phyloP scores from a whole-genome alignment of 495 filamentous ascomycete genomes.

The Trichoderma erinaceum region DNA sequence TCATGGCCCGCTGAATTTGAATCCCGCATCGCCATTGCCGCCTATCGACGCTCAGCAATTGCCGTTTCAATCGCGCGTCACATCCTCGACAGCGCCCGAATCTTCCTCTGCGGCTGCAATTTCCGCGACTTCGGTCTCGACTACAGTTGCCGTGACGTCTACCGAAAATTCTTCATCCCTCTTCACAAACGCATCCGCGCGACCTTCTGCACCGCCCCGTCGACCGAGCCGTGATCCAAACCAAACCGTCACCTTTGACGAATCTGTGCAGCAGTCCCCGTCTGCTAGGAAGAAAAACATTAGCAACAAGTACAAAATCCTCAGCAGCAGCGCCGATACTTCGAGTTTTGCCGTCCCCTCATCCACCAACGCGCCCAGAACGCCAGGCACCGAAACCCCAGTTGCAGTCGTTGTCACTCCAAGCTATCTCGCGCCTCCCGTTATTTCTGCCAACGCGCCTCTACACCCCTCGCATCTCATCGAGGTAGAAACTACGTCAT shows the following conservation, averaged over 20 bases:
- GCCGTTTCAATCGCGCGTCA: background rate
- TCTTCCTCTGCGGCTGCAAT: too few relatives aligned
- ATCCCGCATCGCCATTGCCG: background rate
- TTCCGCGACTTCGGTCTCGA: background rate
- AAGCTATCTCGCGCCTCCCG: background rate
- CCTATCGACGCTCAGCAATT: background rate
- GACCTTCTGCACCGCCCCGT: background rate
- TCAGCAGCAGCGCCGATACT: background rate
- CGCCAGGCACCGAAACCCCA: background rate
- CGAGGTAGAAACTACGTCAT: background rate
- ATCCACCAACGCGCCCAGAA: background rate
- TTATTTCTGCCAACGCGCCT: background rate
- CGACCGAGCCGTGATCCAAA: background rate
- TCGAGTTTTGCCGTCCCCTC: background rate
- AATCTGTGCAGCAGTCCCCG: background rate
- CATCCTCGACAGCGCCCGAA: too few relatives aligned
- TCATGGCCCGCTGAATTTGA: conserved; percentile 7
- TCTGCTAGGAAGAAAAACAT: background rate
- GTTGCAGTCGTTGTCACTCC: background rate
- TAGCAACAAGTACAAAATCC: too few relatives aligned
- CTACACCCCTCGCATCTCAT: background rate
- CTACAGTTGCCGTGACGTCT: background rate
- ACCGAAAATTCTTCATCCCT: background rate
- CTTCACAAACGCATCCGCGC: background rate
- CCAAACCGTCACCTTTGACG: background rate